Conservation (phyloP, 176 grass and related monocot genomes). For the bread wheat (Triticum aestivum) region DNA sequence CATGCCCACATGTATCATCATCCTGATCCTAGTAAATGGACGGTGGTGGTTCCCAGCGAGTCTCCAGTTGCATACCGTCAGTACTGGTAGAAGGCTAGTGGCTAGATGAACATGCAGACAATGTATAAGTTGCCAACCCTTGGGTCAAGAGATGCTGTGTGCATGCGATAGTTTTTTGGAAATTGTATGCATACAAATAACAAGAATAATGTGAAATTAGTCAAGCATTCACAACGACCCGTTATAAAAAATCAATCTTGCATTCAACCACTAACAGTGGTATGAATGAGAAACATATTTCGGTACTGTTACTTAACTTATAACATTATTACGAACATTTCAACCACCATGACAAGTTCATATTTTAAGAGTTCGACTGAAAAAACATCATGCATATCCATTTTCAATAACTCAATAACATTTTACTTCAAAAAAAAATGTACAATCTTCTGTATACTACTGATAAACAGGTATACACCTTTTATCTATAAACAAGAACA, state of each 20-base stretch:
- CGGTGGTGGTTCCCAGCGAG: slow-evolving; percentile 6
- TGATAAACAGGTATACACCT: background rate
- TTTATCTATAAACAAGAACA: background rate
- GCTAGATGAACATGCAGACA: background rate
- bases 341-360: background rate
- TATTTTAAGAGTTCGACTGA: background rate
- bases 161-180: background rate
- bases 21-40: slow-evolving; percentile 31
- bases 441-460: slow-evolving; percentile 8
- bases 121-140: background rate
- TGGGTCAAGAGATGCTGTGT: background rate
- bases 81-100: slow-evolving; percentile 2
- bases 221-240: background rate
- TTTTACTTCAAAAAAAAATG: background rate
- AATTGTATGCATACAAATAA: background rate
- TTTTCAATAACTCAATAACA: background rate
- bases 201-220: background rate
- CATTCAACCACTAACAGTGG: background rate
- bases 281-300: background rate
- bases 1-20: slow-evolving; percentile 8
- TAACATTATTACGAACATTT: background rate
- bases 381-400: background rate
- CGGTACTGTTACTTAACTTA: background rate
- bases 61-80: background rate
- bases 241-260: background rate